Conservation (phyloP, 2,329 filamentous ascomycete species). For the Aureobasidium zeae region DNA sequence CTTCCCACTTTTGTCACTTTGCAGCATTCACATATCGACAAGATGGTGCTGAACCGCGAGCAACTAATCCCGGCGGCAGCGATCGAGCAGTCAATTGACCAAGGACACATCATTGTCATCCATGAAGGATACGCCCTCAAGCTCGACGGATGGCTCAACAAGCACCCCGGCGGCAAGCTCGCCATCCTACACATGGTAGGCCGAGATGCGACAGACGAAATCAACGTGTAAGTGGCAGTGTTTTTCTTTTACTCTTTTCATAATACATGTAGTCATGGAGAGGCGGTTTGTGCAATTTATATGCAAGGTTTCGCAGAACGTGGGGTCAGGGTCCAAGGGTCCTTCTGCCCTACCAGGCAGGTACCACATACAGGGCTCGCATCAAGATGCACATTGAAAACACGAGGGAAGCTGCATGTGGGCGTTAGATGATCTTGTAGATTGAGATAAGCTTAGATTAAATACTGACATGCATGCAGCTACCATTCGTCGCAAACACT, state of each 20-base stretch:
- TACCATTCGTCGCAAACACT: conserved; percentile 49
- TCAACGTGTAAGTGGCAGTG: conserved; percentile 50
- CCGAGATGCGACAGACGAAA: conserved; percentile 50
- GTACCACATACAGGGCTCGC: too few relatives aligned
- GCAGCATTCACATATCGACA: background rate
- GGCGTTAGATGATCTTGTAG: too few relatives aligned
- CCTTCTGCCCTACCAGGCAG: too few relatives aligned
- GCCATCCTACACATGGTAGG: conserved; percentile 65
- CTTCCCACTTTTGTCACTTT: background rate
- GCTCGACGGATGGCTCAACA: conserved; percentile 50
- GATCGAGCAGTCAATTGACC: conserved; percentile 17
- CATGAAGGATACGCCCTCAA: conserved; percentile 46
- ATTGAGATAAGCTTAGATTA: conserved; percentile 6
- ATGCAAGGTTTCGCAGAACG: too few relatives aligned
- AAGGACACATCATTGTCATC: conserved; percentile 49
- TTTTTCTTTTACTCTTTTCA: conserved; percentile 57
- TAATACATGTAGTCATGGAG: too few relatives aligned
- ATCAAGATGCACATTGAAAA: too few relatives aligned
- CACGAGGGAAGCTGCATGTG: too few relatives aligned
- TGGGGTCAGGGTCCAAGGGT: conserved; percentile 12
- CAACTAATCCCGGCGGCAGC: conserved; percentile 1
- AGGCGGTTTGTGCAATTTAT: too few relatives aligned
- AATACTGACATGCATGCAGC: conserved; percentile 30
- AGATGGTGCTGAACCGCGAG: background rate
- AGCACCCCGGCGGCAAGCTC: conserved; percentile 50